Conservation (phyloP, 352 stramenopile genomes). For the Pythium apleroticum region DNA sequence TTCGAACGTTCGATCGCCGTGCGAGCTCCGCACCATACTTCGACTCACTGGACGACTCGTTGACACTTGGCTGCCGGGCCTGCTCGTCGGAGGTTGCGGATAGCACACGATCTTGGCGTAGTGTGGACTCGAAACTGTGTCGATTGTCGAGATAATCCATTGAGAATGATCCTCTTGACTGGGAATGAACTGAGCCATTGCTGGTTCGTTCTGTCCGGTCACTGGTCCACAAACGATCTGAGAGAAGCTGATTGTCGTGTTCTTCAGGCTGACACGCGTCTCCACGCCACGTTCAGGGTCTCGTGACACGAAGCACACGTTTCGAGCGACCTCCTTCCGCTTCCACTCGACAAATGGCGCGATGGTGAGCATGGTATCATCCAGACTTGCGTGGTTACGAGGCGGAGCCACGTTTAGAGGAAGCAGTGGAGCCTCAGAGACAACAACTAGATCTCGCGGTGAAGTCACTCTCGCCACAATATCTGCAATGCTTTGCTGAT, state of each 20-base stretch:
- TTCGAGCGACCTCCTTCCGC: constrained; percentile 1
- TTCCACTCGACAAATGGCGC: constrained; percentile 12
- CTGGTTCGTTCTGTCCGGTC: background rate
- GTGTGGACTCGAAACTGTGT: constrained; percentile 1
- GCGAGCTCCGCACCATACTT: background rate
- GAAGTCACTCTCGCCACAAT: background rate
- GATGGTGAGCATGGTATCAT: background rate
- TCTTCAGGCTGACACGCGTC: constrained; percentile 29
- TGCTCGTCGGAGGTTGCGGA: background rate
- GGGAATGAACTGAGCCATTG: background rate
- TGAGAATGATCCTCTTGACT: background rate
- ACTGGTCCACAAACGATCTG: constrained; percentile 45
- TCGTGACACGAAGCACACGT: constrained; percentile 8
- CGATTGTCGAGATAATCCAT: background rate
- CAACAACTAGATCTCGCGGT: constrained; percentile 3
- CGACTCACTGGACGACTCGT: constrained; percentile 11
- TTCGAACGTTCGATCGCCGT: constrained; percentile 1
- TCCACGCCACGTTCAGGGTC: constrained; percentile 1
- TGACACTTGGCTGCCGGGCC: constrained; percentile 9
- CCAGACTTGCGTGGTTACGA: background rate
- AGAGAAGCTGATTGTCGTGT: constrained; percentile 35
- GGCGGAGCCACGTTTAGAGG: too few species aligned
- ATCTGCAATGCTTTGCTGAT: background rate
- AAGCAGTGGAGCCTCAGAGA: constrained; percentile 2
- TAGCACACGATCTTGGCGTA: background rate